phyloP scores from a whole-genome alignment of 2,329 filamentous ascomycete genomes.

The Claviceps africana region DNA sequence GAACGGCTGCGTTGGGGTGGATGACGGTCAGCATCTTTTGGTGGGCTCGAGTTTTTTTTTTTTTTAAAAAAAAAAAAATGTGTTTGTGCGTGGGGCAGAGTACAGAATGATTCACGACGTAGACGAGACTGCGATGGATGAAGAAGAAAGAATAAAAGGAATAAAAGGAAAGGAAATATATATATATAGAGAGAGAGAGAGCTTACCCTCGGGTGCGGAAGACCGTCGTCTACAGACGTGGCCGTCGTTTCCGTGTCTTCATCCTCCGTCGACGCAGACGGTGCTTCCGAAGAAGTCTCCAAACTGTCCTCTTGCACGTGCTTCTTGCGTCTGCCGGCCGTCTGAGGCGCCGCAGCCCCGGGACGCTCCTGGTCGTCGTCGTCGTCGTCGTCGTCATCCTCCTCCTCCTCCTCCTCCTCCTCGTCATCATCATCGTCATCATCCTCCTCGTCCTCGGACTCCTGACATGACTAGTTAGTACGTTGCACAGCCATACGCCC shows the following conservation, averaged over 20 bases:
- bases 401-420: conserved; percentile 38
- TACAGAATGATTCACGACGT: neutral
- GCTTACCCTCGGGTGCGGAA: conserved; percentile 53
- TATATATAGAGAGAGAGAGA: neutral
- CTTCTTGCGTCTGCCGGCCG: conserved; percentile 43
- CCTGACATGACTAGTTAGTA: conserved; percentile 22
- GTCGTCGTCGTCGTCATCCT: conserved; percentile 40
- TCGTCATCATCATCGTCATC: conserved; percentile 9
- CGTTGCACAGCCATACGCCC: too few relatives aligned
- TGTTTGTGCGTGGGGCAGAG: too few relatives aligned
- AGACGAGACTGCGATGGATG: too few relatives aligned
- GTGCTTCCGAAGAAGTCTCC: conserved; percentile 22
- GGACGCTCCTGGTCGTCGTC: conserved; percentile 30
- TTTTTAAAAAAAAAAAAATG: too few relatives aligned
- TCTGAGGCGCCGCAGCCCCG: conserved; percentile 28
- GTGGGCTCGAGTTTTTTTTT: too few relatives aligned
- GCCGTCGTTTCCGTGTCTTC: conserved; percentile 34
- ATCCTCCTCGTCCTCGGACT: conserved; percentile 43
- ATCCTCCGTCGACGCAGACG: conserved; percentile 22
- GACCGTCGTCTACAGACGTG: conserved; percentile 53
- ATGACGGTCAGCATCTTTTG: neutral
- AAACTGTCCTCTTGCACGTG: conserved; percentile 35
- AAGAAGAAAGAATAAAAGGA: neutral
- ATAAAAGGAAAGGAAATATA: conserved; percentile 1
- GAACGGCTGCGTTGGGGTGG: conserved; percentile 59